phyloP scores from a whole-genome alignment of 345 rosid species.

The Turritis glabra region DNA sequence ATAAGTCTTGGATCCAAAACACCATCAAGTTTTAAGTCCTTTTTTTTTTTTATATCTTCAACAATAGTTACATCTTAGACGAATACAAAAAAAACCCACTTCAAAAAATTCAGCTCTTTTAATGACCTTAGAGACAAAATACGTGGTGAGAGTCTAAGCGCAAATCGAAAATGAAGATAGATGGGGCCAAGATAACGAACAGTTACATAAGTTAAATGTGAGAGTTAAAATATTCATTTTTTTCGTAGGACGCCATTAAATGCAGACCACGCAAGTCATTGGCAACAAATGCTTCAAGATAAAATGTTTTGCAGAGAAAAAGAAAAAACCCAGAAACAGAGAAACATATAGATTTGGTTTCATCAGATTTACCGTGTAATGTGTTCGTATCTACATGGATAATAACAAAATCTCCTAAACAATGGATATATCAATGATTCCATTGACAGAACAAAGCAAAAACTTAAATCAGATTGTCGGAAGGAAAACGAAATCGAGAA shows the following conservation, averaged over 20 bases:
- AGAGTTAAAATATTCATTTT: neutral
- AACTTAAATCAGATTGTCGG: neutral
- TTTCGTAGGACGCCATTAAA: constrained; percentile 11
- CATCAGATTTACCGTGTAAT: neutral
- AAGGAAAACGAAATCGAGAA: neutral
- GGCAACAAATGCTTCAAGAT: too few relatives aligned
- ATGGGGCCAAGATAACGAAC: constrained; percentile 23
- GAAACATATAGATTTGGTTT: neutral
- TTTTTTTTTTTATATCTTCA: neutral
- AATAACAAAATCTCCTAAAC: neutral
- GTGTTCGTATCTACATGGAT: neutral
- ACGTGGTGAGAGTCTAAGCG: constrained; percentile 25
- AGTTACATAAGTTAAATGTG: constrained; percentile 13
- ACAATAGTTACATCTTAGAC: neutral
- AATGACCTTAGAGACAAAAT: constrained; percentile 5
- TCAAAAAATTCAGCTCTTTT: neutral
- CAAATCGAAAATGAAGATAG: constrained; percentile 20
- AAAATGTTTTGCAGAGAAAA: constrained; percentile 11
- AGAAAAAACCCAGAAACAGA: constrained; percentile 26
- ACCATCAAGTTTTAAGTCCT: neutral
- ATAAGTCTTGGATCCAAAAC: neutral
- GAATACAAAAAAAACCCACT: too few relatives aligned
- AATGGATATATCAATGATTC: neutral
- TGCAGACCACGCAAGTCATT: constrained; percentile 24
- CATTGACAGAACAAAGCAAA: neutral